phyloP scores from a whole-genome alignment of 1,284 basidiomycete species.

The Leccinum pseudoinsigne region DNA sequence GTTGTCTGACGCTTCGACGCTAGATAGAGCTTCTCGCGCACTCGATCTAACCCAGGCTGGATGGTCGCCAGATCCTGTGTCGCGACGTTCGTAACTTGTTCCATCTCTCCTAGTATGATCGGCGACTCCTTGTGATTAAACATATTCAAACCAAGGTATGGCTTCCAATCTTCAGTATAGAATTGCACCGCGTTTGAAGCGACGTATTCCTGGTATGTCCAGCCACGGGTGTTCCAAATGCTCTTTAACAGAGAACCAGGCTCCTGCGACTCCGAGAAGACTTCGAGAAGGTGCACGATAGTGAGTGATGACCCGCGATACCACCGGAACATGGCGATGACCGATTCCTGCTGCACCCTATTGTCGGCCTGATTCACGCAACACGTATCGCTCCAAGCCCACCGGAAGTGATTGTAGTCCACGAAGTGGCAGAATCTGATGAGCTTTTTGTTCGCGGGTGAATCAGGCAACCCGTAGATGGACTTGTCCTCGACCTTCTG shows the following conservation, averaged over 20 bases:
- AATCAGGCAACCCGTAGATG: background rate
- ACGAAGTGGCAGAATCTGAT: background rate
- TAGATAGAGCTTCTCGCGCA: background rate
- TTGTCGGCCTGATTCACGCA: background rate
- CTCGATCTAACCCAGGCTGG: background rate
- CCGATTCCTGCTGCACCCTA: conserved; percentile 1
- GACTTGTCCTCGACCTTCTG: background rate
- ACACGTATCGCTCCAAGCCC: background rate
- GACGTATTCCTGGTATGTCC: conserved; percentile 1
- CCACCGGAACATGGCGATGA: background rate
- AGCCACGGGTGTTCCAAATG: background rate
- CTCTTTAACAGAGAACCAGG: background rate
- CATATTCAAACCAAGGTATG: background rate
- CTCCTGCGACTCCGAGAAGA: background rate
- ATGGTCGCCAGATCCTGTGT: background rate
- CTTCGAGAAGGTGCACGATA: background rate
- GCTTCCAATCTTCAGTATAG: conserved; percentile 1
- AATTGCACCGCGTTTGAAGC: background rate
- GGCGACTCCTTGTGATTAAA: background rate
- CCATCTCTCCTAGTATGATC: background rate
- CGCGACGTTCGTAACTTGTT: background rate
- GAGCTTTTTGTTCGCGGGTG: background rate
- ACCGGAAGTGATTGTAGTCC: background rate
- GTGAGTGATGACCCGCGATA: background rate
- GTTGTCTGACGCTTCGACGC: background rate